Evolutionary conservation across 805 yeast species (phyloP).

Genomic region (Metschnikowia hibisci): DNA sequence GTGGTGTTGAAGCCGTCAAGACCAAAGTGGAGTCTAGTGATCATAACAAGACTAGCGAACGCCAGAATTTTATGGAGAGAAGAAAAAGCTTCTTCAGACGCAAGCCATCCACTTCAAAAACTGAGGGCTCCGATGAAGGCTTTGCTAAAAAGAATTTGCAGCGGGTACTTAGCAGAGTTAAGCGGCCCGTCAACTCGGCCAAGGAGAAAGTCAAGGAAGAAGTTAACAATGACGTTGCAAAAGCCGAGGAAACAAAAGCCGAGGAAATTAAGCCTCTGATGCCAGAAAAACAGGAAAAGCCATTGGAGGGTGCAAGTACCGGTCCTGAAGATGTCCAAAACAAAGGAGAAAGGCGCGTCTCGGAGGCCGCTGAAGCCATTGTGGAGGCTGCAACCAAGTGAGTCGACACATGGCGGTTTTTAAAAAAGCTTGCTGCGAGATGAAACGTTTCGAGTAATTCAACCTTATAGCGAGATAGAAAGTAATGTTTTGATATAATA

Average conservation of each 20-base stretch:
- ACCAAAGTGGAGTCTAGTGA: neutral
- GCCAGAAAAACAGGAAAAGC: no score
- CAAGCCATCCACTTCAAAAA: neutral
- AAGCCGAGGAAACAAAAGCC: neutral
- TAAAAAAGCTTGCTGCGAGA: neutral
- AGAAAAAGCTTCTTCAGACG: conserved; percentile 10
- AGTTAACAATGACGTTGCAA: neutral
- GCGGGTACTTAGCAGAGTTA: conserved; percentile 3
- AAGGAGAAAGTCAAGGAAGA: neutral
- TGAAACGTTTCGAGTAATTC: no score
- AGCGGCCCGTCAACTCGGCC: neutral
- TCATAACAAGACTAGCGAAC: no score
- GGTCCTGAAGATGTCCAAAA: no score
- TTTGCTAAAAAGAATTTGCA: conserved; percentile 1
- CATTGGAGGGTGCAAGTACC: no score
- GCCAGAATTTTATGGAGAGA: conserved; percentile 6
- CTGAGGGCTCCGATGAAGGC: neutral
- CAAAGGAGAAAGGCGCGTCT: neutral
- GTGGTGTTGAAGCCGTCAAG: neutral
- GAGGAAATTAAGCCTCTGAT: neutral
- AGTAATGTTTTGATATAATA: no score
- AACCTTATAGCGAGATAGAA: no score
- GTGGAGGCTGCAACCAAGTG: neutral
- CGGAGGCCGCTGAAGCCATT: neutral
- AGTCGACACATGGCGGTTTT: neutral